Conservation (phyloP, 2,329 filamentous ascomycete species). For the Penicillium sp. region DNA sequence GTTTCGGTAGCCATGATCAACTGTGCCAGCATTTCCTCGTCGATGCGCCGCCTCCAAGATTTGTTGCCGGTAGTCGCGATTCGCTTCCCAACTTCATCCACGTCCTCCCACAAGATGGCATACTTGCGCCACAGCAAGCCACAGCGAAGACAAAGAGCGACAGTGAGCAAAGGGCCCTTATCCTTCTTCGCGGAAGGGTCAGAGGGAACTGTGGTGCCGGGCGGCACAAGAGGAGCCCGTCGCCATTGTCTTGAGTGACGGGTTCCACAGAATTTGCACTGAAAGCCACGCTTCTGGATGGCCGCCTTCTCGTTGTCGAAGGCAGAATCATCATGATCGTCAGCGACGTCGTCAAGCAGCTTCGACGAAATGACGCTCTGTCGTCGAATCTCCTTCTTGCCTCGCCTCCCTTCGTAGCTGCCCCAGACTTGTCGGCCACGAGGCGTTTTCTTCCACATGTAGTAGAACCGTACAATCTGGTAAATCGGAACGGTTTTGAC, state of each 20-base stretch:
- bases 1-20: slow-evolving; percentile 44
- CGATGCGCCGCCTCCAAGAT: slow-evolving; percentile 80
- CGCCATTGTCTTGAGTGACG: slow-evolving; percentile 84
- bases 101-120: slow-evolving; percentile 89
- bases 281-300: slow-evolving; percentile 73
- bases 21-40: slow-evolving; percentile 68
- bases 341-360: slow-evolving; percentile 83
- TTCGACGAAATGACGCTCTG: slow-evolving; percentile 60
- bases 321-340: slow-evolving; percentile 89
- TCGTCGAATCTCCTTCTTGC: slow-evolving; percentile 74
- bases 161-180: slow-evolving; percentile 66
- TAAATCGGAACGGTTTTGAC: slow-evolving; percentile 71
- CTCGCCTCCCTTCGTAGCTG: slow-evolving; percentile 77
- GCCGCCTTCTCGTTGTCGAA: slow-evolving; percentile 84
- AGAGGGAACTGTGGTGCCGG: slow-evolving; percentile 63
- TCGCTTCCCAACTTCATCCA: slow-evolving; percentile 87
- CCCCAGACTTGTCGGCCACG: slow-evolving; percentile 86
- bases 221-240: slow-evolving; percentile 71
- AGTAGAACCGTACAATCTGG: slow-evolving; percentile 87
- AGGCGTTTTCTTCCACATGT: slow-evolving; percentile 94
- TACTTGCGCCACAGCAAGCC: slow-evolving; percentile 94
- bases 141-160: slow-evolving; percentile 84
- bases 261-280: slow-evolving; percentile 88
- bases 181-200: slow-evolving; percentile 65
- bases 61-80: slow-evolving; percentile 72